phyloP scores from a whole-genome alignment of 768 basidiomycete genomes.

The Boletellus sp. region DNA sequence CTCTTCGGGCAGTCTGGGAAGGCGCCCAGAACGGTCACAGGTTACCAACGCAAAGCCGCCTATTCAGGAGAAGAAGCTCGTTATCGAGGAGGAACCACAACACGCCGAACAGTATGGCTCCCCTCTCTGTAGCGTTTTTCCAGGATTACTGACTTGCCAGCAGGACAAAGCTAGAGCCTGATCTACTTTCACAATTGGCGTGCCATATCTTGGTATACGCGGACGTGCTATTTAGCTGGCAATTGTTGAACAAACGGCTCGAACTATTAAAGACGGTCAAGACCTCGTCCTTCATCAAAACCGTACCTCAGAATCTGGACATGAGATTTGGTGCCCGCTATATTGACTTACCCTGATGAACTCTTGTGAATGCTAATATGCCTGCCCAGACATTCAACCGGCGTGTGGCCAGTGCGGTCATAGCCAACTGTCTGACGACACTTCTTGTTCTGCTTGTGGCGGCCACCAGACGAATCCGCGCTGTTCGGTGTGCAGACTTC shows the following conservation, averaged over 20 bases:
- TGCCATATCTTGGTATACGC: slow-evolving; percentile 69
- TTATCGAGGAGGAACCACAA: slow-evolving; percentile 28
- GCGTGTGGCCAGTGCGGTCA: slow-evolving; percentile 45
- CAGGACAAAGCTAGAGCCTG: slow-evolving; percentile 16
- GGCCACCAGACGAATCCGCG: slow-evolving; percentile 42
- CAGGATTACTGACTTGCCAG: not conserved
- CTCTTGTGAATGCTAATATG: slow-evolving; percentile 5
- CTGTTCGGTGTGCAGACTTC: slow-evolving; percentile 74
- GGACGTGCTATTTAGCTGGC: slow-evolving; percentile 73
- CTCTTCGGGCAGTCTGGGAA: slow-evolving; percentile 38
- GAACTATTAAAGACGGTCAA: slow-evolving; percentile 70
- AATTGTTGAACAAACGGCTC: slow-evolving; percentile 62
- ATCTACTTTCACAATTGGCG: slow-evolving; percentile 39
- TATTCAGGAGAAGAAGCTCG: slow-evolving; percentile 37
- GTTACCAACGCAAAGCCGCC: slow-evolving; percentile 30
- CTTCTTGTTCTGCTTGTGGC: slow-evolving; percentile 43
- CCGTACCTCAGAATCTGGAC: slow-evolving; percentile 28
- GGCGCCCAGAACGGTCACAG: slow-evolving; percentile 42
- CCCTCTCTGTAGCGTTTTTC: not conserved
- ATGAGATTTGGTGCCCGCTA: slow-evolving; percentile 33
- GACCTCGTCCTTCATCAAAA: slow-evolving; percentile 23
- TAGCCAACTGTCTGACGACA: slow-evolving; percentile 31
- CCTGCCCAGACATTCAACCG: slow-evolving; percentile 41
- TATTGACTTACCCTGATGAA: not conserved
- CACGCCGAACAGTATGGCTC: slow-evolving; percentile 11